phyloP scores from a whole-genome alignment of 2,329 filamentous ascomycete genomes.

The Laburnicola sp. region DNA sequence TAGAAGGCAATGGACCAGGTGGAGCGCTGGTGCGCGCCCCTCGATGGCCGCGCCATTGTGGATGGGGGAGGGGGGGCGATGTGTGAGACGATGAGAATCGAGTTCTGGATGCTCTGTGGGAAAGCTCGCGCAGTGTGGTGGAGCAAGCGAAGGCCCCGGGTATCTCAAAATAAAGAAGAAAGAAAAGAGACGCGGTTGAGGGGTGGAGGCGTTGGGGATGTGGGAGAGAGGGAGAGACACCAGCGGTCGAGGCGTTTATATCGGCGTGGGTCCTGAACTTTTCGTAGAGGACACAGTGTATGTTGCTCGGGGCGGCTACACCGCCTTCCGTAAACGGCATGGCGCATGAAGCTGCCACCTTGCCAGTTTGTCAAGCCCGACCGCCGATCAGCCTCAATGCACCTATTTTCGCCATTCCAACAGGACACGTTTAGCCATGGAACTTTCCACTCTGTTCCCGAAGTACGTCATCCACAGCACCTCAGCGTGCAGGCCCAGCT shows the following conservation, averaged over 20 bases:
- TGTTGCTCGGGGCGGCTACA: conserved; percentile 26
- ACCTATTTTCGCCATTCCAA: conserved; percentile 30
- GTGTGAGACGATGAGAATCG: conserved; percentile 10
- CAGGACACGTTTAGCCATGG: conserved; percentile 39
- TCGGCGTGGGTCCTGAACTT: conserved; percentile 27
- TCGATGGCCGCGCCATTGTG: conserved; percentile 63
- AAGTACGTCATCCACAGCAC: background rate
- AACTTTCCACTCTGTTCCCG: conserved; percentile 20
- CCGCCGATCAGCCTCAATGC: conserved; percentile 36
- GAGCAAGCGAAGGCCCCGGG: conserved; percentile 32
- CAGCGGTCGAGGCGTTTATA: conserved; percentile 36
- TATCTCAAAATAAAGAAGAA: conserved; percentile 32
- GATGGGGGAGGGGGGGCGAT: conserved; percentile 23
- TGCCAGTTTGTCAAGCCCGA: conserved; percentile 20
- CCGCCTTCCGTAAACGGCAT: conserved; percentile 22
- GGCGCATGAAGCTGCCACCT: conserved; percentile 26
- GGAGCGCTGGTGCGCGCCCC: conserved; percentile 70
- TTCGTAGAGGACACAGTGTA: conserved; percentile 39
- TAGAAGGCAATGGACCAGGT: conserved; percentile 90
- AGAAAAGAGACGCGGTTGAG: conserved; percentile 23
- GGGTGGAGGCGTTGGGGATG: conserved; percentile 23
- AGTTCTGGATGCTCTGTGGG: conserved; percentile 24
- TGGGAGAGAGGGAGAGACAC: conserved; percentile 16
- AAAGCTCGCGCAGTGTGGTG: conserved; percentile 25
- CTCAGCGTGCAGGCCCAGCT: background rate